phyloP scores from a whole-genome alignment of 2,329 filamentous ascomycete species.

The Aspergillus latus region DNA sequence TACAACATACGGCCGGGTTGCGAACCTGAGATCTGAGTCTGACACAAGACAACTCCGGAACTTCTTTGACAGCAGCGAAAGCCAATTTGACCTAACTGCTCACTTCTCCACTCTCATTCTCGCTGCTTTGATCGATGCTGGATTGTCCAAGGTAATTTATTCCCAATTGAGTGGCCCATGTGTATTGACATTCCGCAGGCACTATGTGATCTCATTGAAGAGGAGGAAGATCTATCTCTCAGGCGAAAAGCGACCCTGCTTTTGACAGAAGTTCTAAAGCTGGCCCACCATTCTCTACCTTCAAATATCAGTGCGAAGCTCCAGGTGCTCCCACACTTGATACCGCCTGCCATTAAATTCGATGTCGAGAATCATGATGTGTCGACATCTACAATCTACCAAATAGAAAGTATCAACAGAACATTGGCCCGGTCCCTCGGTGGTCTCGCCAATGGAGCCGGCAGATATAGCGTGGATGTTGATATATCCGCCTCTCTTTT shows the following conservation, averaged over 20 bases:
- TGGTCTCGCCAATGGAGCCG: conserved; percentile 35
- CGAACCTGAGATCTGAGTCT: conserved; percentile 70
- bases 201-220: conserved; percentile 51
- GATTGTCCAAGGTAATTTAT: conserved; percentile 60
- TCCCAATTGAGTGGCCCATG: neutral
- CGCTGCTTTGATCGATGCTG: conserved; percentile 79
- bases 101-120: conserved; percentile 91
- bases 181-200: conserved; percentile 35
- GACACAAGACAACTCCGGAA: conserved; percentile 52
- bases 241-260: conserved; percentile 87
- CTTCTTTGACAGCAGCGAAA: conserved; percentile 68
- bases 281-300: conserved; percentile 82
- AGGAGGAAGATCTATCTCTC: conserved; percentile 53
- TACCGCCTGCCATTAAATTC: conserved; percentile 73
- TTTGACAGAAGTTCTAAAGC: conserved; percentile 85
- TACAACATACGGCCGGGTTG: conserved; percentile 94
- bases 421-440: conserved; percentile 78
- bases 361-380: conserved; percentile 70
- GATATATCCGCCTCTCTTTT: conserved; percentile 47
- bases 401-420: conserved; percentile 95
- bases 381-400: conserved; percentile 89
- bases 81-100: conserved; percentile 70
- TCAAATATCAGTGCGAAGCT: conserved; percentile 77
- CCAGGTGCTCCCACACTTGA: conserved; percentile 83
- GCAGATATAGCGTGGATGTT: conserved; percentile 44